Evolutionary conservation across 2,329 filamentous ascomycete species (phyloP).

Genomic region (Penicillium sp.): DNA sequence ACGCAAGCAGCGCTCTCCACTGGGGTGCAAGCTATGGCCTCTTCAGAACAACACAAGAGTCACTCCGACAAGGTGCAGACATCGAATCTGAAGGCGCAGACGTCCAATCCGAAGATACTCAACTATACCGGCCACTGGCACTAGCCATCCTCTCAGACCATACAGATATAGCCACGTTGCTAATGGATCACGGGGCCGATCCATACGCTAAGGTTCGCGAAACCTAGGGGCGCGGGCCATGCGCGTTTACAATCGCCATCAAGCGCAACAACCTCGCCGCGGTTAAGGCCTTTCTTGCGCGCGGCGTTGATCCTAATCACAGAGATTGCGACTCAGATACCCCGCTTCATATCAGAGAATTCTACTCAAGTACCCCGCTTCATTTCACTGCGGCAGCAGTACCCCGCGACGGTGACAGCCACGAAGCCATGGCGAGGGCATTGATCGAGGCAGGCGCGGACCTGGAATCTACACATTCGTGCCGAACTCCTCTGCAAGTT

Average conservation of each 20-base stretch:
- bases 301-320: slow-evolving; percentile 1
- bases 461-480: not conserved
- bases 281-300: not conserved
- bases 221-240: too few species aligned
- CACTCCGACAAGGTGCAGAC: slow-evolving; percentile 1
- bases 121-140: not conserved
- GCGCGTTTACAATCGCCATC: not conserved
- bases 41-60: not conserved
- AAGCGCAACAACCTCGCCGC: not conserved
- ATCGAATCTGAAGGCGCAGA: not conserved
- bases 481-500: not conserved
- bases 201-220: not conserved
- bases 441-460: slow-evolving; percentile 4
- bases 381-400: too few species aligned
- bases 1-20: slow-evolving; percentile 3
- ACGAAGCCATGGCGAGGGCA: not conserved
- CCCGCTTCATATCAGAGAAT: slow-evolving; percentile 3
- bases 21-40: slow-evolving; percentile 2
- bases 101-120: too few species aligned
- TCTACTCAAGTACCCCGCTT: too few species aligned
- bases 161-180: not conserved
- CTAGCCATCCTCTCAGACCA: not conserved
- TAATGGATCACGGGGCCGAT: slow-evolving; percentile 1
- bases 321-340: not conserved
- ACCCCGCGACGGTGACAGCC: too few species aligned